Percentiles rank a stretch among this genome's conserved stretches.
Conservation (phyloP, 768 basidiomycete genomes). For the Asterophora lycoperdoides region DNA sequence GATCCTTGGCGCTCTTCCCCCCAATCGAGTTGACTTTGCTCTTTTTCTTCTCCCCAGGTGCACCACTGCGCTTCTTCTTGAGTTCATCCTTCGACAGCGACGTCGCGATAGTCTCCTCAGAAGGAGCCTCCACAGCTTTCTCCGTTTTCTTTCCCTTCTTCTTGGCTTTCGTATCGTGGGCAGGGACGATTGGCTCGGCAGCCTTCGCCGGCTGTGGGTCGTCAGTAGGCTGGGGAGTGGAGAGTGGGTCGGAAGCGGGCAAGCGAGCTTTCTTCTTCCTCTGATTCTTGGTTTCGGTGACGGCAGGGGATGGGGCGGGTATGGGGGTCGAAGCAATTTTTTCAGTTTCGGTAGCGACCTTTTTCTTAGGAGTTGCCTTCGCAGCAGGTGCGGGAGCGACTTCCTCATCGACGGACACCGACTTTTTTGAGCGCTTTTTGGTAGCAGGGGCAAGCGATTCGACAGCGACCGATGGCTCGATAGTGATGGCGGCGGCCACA, state of each 20-base stretch:
- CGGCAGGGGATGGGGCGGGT: neutral
- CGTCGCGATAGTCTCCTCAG: neutral
- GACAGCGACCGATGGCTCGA: neutral
- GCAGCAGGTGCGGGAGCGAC: neutral
- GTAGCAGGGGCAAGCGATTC: conserved; percentile 3
- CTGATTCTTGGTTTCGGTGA: conserved; percentile 2
- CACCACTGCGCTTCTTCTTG: conserved; percentile 47
- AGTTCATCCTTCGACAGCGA: conserved; percentile 40
- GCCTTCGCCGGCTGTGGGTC: conserved; percentile 5
- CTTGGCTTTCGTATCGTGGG: conserved; percentile 8
- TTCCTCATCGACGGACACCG: neutral
- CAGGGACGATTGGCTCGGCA: conserved; percentile 11
- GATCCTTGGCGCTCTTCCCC: conserved; percentile 51
- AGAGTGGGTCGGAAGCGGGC: neutral
- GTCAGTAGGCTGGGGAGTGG: conserved; percentile 2
- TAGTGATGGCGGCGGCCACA: conserved; percentile 4
- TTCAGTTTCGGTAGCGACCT: neutral
- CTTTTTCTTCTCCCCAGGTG: conserved; percentile 57
- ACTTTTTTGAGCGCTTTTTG: conserved; percentile 7
- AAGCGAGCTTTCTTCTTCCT: conserved; percentile 10
- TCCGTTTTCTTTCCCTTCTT: conserved; percentile 13
- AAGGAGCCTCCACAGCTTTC: conserved; percentile 7
- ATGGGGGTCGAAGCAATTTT: neutral
- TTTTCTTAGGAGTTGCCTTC: neutral
- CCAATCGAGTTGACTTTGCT: conserved; percentile 35